Base-by-base conservation (phyloP, 176 grass and related monocot species). In the Hsuehochloa calcarea region DNA sequence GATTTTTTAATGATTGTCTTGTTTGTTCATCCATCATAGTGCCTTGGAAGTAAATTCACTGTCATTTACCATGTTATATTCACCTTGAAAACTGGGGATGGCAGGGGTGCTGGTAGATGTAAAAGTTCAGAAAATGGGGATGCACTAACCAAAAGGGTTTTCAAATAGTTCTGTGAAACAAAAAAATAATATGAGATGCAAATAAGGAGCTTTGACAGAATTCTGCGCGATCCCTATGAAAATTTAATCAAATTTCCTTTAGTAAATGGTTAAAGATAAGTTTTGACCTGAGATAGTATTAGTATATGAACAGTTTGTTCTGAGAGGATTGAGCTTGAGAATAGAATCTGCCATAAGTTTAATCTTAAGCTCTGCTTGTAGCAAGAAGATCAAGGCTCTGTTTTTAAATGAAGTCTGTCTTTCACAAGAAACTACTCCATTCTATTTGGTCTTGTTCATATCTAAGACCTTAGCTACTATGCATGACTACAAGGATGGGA, bases 131-230 rank as follows among this genome's bases (percentile, higher is more conserved):
- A 67, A 84, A 65, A 16, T 44, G 38, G 43, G 40, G 37, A 66
- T 38, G 4, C 0, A 8, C 8, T 47, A 60, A 50, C 60, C 22
- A 61, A 59, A 60, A 62, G 11, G 14, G 31, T 19, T 78, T 47
- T 65, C 13, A 60, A 6, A 35, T 26, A 60, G 14, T 70, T 71
- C 4, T 6, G 39, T 82, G 80, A 46, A 82, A 45, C 26, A 60
- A 61, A 82, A 82, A 19, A 82, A 19, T 8, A 41, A 60, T 19
- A 14, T 46, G 52, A 82, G 38, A 60, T 71, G 17, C 25, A 83
- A 60, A 83, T 58, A 46, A 47, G 5, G 20, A 79, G 40, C 40
- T 45, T 31, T 64, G 27, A n/a, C 59, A 27, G 0, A 70, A 56
- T 38, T 41, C 0, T 54, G 54, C 39, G 0, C 11, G 34, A 70